Evolutionary conservation across 768 basidiomycete genomes (phyloP), one percentile per base, ranked within the genome.

Genomic region (Rhodotorula kratochvilovae): DNA sequence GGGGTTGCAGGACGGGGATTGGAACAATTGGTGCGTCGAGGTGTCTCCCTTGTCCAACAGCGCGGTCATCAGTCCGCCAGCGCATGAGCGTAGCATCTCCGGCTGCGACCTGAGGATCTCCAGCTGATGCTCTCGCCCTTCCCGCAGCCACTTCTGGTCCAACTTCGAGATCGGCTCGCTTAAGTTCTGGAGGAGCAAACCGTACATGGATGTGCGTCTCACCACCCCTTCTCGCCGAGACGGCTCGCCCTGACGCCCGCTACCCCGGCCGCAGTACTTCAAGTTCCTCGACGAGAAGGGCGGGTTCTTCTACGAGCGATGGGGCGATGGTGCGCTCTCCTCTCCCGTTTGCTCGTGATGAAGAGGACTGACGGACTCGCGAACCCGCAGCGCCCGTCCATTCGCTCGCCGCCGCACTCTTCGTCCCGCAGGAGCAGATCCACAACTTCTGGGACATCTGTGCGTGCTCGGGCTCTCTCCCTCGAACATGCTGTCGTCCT

Each of bases 131-230:
- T 19, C 4, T 27, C 17, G 4, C 15, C 1, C 31, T 27, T 1
- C 23, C 31, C 5, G 39, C 62, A 36, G 60, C 27, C 75, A 65
- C 35, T 72, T 91, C 83, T 93, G 91, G 91, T 89, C 88, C 76
- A 96, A 95, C 80, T 94, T 95, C 76, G 92, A 95, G 80, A 93
- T 94, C 67, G 93, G 84, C 8, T 86, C 88, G 77, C 84, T 94
- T 70, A 86, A 90, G 71, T 86, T 95, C 72, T 94, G 89, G 91
- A 84, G 92, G 76, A 82, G 88, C 19, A 65, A 72, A 25, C 61
- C 70, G 50, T 77, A 77, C 67, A 12, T 42, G 25, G 70, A 76
- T 13, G 72, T 62, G 36, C n/a, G 72, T 58, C 33, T 39, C 46
- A 29, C 21, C 27, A 7, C 35, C 50, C 33, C 21, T 27, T 21